These are phyloP conservation scores for Verbena officinalis DNA, from an alignment of 257 asterid genomes.

Conservation along the genomic window DNA sequence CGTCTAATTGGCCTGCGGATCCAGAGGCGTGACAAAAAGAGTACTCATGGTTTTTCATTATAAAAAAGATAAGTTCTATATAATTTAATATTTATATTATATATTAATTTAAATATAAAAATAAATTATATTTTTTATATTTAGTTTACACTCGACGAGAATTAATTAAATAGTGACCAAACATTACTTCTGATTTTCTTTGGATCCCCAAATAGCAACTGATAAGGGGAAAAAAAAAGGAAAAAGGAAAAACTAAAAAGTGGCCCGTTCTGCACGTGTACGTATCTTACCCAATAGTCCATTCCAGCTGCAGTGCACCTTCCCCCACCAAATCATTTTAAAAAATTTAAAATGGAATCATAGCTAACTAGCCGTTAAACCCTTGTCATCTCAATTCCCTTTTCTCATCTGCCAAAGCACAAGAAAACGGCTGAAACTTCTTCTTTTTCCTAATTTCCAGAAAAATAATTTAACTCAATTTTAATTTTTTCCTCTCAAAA, in stretches of 20 bases:
- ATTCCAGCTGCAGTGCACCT: constrained; percentile 46
- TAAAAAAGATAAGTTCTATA: no score
- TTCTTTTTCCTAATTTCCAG: background rate
- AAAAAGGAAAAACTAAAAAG: background rate
- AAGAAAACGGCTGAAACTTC: constrained; percentile 6
- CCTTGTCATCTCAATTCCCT: constrained; percentile 17
- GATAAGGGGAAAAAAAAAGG: background rate
- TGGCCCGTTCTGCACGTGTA: background rate
- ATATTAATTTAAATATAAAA: no score
- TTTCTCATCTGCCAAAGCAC: constrained; percentile 26
- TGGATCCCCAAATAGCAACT: no score
- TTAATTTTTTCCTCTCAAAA: background rate
- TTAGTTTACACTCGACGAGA: no score
- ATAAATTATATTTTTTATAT: no score
- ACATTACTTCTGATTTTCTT: no score
- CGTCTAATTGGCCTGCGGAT: no score
- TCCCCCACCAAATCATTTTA: constrained; percentile 49
- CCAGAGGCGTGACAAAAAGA: no score
- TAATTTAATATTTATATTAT: no score
- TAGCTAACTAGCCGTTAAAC: constrained; percentile 65
- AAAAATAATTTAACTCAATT: constrained; percentile 21
- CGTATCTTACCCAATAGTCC: background rate
- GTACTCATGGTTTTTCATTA: no score
- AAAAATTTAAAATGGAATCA: constrained; percentile 40
- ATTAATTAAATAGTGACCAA: no score